Base-by-base conservation (phyloP, 2,329 filamentous ascomycete genomes). In the Cryphonectria naterciae region DNA sequence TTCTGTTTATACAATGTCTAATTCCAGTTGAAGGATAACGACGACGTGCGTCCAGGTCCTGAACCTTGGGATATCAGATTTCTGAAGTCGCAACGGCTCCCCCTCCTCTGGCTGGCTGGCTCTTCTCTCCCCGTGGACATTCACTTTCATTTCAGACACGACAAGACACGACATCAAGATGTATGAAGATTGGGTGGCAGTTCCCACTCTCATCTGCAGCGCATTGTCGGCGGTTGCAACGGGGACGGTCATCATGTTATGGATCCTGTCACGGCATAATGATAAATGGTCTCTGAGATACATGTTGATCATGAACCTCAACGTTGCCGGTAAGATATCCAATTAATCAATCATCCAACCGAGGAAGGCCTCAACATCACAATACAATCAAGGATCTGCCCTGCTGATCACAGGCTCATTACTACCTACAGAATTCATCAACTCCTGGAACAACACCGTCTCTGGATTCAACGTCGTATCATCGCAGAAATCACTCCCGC, bases 191-290 rank as follows among this genome's bases (percentile, higher is more conserved):
- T 71, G 69, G 69, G 41, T 68, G 32, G 62, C 49, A 32, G 15
- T 71, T 22, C 69, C 69, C n/a, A 71, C 69, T 8, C 61, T 71
- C n/a, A 41, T 71, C n/a, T 71, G 69, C 66, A 71, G 69, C 54
- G 13, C 61, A 35, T 43, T 71, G 22, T 71, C 69, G 56, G 69
- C 69, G 3, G n/a, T 71, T 68, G 69, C 69, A 28, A 71, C 69
- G n/a, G 69, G 69, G 25, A 52, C 43, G 61, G 69, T 71, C 15
- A 68, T 68, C 32, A n/a, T 71, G 66, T 28, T 71, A 41, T 71
- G 69, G 69, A 39, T 54, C 1, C 56, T 65, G n/a, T 62, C 69
- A 17, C 60, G 69, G 11, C 49, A 71, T 25, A 62, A 71, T 3
- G 66, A 71, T 2, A 71, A 71, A 54, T 68, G 68, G 37, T 71